Conservation (phyloP, 495 filamentous ascomycete species). For the Achaetomiella virescens region DNA sequence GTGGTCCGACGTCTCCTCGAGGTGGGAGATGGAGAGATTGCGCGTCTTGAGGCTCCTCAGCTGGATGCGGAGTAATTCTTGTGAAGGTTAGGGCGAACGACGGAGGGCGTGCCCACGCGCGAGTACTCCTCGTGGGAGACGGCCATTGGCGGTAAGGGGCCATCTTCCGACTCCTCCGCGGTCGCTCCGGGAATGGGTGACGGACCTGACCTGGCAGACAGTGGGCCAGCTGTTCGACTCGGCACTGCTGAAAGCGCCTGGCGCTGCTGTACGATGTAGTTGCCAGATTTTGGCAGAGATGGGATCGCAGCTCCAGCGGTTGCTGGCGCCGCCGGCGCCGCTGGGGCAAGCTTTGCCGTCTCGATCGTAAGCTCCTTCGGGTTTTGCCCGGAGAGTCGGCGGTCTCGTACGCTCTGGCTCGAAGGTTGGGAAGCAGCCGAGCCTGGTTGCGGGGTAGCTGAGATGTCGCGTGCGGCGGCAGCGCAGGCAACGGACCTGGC, state of each 20-base stretch:
- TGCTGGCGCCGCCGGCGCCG: conserved; percentile 29
- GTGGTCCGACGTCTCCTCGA: conserved; percentile 57
- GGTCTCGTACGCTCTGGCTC: conserved; percentile 59
- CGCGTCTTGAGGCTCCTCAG: conserved; percentile 63
- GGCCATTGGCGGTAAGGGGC: conserved; percentile 26
- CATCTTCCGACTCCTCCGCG: conserved; percentile 20
- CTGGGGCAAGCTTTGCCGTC: conserved; percentile 47
- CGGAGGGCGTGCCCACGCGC: conserved; percentile 36
- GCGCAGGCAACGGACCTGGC: conserved; percentile 30
- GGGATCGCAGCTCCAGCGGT: conserved; percentile 37
- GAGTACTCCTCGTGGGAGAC: conserved; percentile 26
- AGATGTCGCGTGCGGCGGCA: conserved; percentile 28
- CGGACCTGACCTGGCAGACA: conserved; percentile 29
- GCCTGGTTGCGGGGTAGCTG: conserved; percentile 30
- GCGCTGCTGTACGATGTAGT: conserved; percentile 41
- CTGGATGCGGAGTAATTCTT: conserved; percentile 79
- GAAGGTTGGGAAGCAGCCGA: conserved; percentile 27
- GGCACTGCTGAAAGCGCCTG: conserved; percentile 40
- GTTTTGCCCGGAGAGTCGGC: conserved; percentile 75
- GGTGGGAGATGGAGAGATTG: conserved; percentile 67
- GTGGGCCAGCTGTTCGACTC: conserved; percentile 19
- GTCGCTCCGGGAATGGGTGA: conserved; percentile 24
- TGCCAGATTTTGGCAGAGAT: conserved; percentile 36
- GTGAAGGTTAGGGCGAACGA: conserved; percentile 48
- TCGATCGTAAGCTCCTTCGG: conserved; percentile 85